phyloP scores from a whole-genome alignment of 176 grass and related monocot species.

The Leersia perrieri region DNA sequence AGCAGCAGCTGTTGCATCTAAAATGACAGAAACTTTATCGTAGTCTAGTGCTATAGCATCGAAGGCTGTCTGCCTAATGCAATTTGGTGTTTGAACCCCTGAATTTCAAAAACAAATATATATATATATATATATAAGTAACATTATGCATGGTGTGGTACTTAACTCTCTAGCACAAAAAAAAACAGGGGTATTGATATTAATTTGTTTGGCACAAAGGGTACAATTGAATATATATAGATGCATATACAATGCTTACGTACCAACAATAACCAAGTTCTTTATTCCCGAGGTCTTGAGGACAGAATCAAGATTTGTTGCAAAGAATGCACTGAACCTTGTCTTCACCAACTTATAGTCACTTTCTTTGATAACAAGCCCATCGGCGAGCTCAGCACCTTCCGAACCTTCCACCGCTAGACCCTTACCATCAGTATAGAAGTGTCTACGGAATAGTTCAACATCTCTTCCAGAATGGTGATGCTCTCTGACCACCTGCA shows the following conservation, averaged over 20 bases:
- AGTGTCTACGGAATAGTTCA: conserved; percentile 71
- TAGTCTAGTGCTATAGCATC: conserved; percentile 92
- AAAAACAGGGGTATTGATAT: neutral
- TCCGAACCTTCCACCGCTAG: conserved; percentile 66
- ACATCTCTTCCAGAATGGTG: conserved; percentile 80
- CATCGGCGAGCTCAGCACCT: conserved; percentile 72
- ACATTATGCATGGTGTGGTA: neutral
- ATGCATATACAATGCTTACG: too few relatives aligned
- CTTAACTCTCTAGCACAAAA: neutral
- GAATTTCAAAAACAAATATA: conserved; percentile 20
- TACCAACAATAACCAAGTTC: conserved; percentile 79
- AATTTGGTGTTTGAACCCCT: conserved; percentile 97
- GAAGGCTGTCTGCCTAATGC: conserved; percentile 86
- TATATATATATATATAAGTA: neutral
- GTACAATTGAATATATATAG: too few relatives aligned
- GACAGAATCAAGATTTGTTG: conserved; percentile 74
- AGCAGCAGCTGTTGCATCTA: conserved; percentile 86
- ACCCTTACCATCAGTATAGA: conserved; percentile 70
- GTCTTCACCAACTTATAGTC: conserved; percentile 97
- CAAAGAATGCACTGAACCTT: conserved; percentile 91
- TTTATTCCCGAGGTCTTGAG: conserved; percentile 71
- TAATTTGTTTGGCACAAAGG: too few relatives aligned
- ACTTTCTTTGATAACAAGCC: conserved; percentile 68
- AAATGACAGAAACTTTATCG: conserved; percentile 63
- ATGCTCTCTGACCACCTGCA: conserved; percentile 93